A percentile compares a stretch with the other conserved stretches of the same genome.
These are phyloP conservation scores for Chrysosporium queenslandicum DNA, from an alignment of 2,329 filamentous ascomycete species.

Conservation along the genomic window DNA sequence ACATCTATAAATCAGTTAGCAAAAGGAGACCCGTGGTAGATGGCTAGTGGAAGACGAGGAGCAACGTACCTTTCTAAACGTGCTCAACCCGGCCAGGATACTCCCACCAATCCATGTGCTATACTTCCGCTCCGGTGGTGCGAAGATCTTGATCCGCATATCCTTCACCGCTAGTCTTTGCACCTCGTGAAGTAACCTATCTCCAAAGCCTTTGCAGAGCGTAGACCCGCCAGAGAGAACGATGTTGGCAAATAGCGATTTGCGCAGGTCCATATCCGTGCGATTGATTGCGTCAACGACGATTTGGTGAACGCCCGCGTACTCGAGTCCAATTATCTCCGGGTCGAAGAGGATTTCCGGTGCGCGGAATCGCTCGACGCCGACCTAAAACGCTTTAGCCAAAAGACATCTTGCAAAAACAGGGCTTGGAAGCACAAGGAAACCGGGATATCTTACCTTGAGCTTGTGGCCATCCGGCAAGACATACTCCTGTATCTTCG, in stretches of 20 bases:
- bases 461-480: constrained; percentile 89
- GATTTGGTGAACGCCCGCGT: constrained; percentile 94
- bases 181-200: constrained; percentile 81
- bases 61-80: constrained; percentile 79
- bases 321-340: constrained; percentile 92
- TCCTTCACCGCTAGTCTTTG: constrained; percentile 93
- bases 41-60: neutral
- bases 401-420: neutral
- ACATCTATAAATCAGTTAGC: constrained; percentile 59
- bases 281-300: constrained; percentile 92
- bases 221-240: constrained; percentile 94
- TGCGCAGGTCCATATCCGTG: constrained; percentile 90
- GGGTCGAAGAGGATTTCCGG: constrained; percentile 97
- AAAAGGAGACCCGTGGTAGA: neutral
- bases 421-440: neutral
- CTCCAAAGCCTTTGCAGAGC: constrained; percentile 91
- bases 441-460: constrained; percentile 50
- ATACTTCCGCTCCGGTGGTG: constrained; percentile 93
- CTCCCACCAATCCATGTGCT: constrained; percentile 98
- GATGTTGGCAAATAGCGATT: constrained; percentile 90
- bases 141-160: constrained; percentile 99
- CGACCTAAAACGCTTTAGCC: constrained; percentile 49
- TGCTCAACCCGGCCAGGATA: constrained; percentile 91
- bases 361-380: constrained; percentile 86
- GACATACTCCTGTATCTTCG: constrained; percentile 74